Base-by-base conservation (phyloP, 768 basidiomycete genomes). In the Mycena leptocephala region DNA sequence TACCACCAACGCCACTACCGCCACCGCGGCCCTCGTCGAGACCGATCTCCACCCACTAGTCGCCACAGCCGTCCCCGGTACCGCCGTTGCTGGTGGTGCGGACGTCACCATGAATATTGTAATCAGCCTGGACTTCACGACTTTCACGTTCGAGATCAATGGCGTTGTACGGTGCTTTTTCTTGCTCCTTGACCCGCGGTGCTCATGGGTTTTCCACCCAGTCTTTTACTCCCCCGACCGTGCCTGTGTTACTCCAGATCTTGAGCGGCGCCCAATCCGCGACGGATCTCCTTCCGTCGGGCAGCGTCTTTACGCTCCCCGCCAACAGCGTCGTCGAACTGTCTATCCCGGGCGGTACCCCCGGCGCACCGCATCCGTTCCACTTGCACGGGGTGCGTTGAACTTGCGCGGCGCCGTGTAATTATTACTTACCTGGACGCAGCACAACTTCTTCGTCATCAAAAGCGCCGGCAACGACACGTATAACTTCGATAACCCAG, bases 181-280 rank as follows among this genome's bases (percentile, higher is more conserved):
- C 28, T 3, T n/a, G n/a, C 26, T 62, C 32, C 0, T 24, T 62
- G 2, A 28, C 26, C 2, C 26, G 5, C 24, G 20, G 53, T 46
- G 28, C 10, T 55, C 5, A 55, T 18, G 3, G 13, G 4, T 26
- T 55, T 5, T 55, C 11, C 4, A 11, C 18, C 13, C 16, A 72
- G 70, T 64, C 82, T 6, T 87, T 82, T 51, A 67, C 74, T 2
- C 81, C 87, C 2, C 89, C 89, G 0, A 83, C 81, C 26, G 84
- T 86, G 1, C 90, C 90, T 0, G 88, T 89, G 2, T 80, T 92
- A 11, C 83, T 91, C 11, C 89, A 91, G 77, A 89, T 90, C 64
- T 72, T 90, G n/a, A 89, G 87, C 72, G 89, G 89, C 18, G 83
- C 85, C 3, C 80, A 83, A 16, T 76, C 72, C 2, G 86, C 88